A percentile compares a stretch with the other conserved stretches of the same genome.
Evolutionary conservation across 2,329 filamentous ascomycete genomes (phyloP).

Genomic region (Ophiostoma novo-ulmi): DNA sequence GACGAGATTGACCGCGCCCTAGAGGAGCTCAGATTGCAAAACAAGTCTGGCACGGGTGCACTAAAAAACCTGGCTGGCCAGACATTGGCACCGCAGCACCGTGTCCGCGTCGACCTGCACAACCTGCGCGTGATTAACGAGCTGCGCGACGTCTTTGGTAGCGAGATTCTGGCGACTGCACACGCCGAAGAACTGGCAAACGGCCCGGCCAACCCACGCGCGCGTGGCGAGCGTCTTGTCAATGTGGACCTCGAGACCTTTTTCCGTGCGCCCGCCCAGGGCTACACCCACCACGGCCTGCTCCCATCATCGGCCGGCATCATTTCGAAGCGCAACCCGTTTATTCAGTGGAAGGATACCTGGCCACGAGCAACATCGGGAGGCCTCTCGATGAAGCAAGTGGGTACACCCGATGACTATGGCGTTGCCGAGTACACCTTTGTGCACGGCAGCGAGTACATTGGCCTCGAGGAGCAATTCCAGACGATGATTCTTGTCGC

Average conservation of each 20-base stretch:
- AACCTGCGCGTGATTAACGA: conserved; percentile 76
- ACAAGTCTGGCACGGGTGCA: neutral
- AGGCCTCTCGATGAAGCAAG: conserved; percentile 67
- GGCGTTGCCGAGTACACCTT: conserved; percentile 69
- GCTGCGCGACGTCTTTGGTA: conserved; percentile 64
- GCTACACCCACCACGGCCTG: conserved; percentile 10
- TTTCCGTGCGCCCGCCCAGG: conserved; percentile 34
- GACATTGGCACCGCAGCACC: neutral
- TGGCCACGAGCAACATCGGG: conserved; percentile 78
- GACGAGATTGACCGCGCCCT: conserved; percentile 56
- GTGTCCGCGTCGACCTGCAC: neutral
- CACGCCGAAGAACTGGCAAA: conserved; percentile 45
- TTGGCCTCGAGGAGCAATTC: conserved; percentile 69
- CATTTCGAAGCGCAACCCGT: conserved; percentile 70
- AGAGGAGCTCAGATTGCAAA: conserved; percentile 39
- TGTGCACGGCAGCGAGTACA: conserved; percentile 68
- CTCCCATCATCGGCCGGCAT: conserved; percentile 17
- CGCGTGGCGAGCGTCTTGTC: conserved; percentile 33
- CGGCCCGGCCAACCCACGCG: conserved; percentile 25
- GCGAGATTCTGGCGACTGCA: conserved; percentile 53
- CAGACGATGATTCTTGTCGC: conserved; percentile 73
- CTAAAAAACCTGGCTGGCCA: neutral
- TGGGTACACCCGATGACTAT: conserved; percentile 23
- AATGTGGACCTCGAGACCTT: conserved; percentile 53
- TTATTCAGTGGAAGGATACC: conserved; percentile 79